Evolutionary conservation across 805 yeast species (phyloP), one percentile per base, ranked within the genome.

Genomic region (Alloascoidea africana): DNA sequence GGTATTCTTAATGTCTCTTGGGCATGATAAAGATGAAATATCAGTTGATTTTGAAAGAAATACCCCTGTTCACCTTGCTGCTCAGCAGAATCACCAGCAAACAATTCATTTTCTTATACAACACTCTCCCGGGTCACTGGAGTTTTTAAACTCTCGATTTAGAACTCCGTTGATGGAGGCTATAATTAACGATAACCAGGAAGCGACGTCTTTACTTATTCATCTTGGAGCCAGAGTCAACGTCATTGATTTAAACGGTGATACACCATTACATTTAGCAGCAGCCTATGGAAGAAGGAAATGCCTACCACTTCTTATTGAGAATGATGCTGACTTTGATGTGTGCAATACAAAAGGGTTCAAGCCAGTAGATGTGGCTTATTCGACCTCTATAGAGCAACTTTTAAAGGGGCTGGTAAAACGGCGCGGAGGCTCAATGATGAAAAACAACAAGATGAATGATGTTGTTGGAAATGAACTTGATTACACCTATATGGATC

Each of bases 261-360:
- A 85, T 50, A 76, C 94, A 2, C 84, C 95, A 0, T 58, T 89
- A 33, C 97, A 89, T 55, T 62, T 80, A 38, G 94, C 96, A 0
- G 67, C 83, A 45, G 77, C 79, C 39, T 71, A 66, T 46, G 89
- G 87, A 4, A 69, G 72, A 42, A 47, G 69, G 13, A 68, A 68
- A 36, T 74, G 82, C 35, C 55, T 74, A 42, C 63, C 68, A 38
- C 50, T 76, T 23, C 55, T 81, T 34, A 53, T 77, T 0, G 60
- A 58, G 14, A 60, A 70, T 18, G 62, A 66, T 15, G 70, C 73
- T 1, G 68, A 73, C 41, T 65, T 65, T 30, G 55, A 60, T 16
- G 47, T 64, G 16, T 52, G 59, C 27, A 83, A 83, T 52, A 52
- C 56, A 11, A 63, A 64, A n/a, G 80, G 82, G 3, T 75, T 85